A percentile compares a stretch with the other conserved stretches of the same genome.
These are phyloP conservation scores for Sophora flavescens DNA, from an alignment of 306 rosid genomes.

Conservation along the genomic window DNA sequence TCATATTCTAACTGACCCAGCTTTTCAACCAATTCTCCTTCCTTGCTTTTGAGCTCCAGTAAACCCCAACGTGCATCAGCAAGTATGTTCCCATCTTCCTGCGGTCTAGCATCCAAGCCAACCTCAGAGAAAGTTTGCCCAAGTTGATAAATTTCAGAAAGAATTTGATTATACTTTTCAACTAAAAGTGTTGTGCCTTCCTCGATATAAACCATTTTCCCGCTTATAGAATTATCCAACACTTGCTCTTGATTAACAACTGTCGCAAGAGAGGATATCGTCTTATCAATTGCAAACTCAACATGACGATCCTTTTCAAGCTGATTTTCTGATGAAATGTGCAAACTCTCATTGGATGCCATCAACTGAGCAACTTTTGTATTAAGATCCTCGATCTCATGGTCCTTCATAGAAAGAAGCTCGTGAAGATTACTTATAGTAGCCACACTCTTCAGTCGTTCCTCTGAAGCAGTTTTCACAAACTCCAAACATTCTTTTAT, in stretches of 20 bases:
- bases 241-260: constrained; percentile 61
- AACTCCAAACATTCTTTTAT: constrained; percentile 66
- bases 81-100: constrained; percentile 57
- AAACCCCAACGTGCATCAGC: constrained; percentile 66
- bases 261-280: constrained; percentile 61
- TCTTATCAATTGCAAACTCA: constrained; percentile 61
- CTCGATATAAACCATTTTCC: constrained; percentile 65
- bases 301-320: constrained; percentile 54
- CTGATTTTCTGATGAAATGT: constrained; percentile 49
- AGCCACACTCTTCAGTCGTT: constrained; percentile 51
- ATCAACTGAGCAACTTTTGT: constrained; percentile 59
- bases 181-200: constrained; percentile 60
- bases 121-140: constrained; percentile 61
- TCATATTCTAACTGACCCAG: constrained; percentile 66
- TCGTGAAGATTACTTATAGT: constrained; percentile 55
- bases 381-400: constrained; percentile 75
- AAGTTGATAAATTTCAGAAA: constrained; percentile 70
- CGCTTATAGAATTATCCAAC: constrained; percentile 59
- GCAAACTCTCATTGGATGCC: constrained; percentile 53
- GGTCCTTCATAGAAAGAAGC: constrained; percentile 62
- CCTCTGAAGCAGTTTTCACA: constrained; percentile 59
- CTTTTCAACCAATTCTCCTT: constrained; percentile 60
- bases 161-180: constrained; percentile 66
- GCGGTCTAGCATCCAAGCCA: constrained; percentile 53
- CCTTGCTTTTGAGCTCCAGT: constrained; percentile 73